Base-by-base conservation (phyloP, 345 rosid species). In the Ceriops zippeliana region DNA sequence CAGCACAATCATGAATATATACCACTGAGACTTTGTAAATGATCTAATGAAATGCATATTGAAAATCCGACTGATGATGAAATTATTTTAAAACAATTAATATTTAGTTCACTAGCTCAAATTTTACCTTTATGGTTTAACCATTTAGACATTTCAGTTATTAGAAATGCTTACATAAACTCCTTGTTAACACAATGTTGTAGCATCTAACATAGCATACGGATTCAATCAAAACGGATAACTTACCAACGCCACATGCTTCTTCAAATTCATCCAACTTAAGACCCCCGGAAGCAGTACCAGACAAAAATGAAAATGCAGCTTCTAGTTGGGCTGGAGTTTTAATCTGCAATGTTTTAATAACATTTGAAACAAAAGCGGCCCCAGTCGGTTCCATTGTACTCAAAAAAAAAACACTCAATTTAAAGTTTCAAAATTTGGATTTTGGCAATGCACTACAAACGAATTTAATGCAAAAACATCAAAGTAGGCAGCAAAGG, bases 191-290 rank as follows among this genome's bases (percentile, higher is more conserved):
- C 15, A 67, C 15, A 60, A 69, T 65, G 37, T 59, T 24, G 6
- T 6, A 57, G 64, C 54, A 67, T 7, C 28, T 21, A 68, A 42
- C 20, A 58, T 17, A 20, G 24, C 24, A 35, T 16, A 67, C 16
- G 10, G 17, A 52, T 59, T 54, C 60, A 47, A 38, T 52, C 28
- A 61, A 24, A 56, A 32, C 35, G n/a, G 51, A 34, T 32, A 51
- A 54, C 88, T 52, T 82, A 91, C 98, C 98, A 46, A 92, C 91
- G 64, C 99, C 97, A 67, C 99, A 92, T 11, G 92, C 87, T 72
- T 87, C 96, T 76, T 96, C 97, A 79, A 96, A 90, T 58, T 85
- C 96, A 61, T 82, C 78, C 73, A 79, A 52, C 69, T 86, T 67
- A 76, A 90, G 83, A 38, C 79, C 71, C 70, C 86, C 98, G 0